Evolutionary conservation across 345 rosid genomes (phyloP).

Genomic region (Salix caprea): DNA sequence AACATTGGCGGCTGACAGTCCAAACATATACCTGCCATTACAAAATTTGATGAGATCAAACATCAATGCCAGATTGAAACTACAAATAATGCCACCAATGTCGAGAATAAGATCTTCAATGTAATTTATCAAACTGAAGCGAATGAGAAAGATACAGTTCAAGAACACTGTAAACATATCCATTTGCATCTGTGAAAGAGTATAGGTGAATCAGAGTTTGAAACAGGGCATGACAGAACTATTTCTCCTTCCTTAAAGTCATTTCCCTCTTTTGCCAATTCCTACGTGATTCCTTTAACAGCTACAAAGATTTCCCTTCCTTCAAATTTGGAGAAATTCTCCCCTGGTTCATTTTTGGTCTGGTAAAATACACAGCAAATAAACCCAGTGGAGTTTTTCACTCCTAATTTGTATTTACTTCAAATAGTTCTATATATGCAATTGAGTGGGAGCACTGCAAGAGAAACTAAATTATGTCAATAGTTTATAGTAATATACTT

Average conservation of each 20-base stretch:
- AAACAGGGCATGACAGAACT: background rate
- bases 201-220: background rate
- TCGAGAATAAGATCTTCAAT: background rate
- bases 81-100: background rate
- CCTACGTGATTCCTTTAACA: background rate
- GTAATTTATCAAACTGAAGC: background rate
- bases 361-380: background rate
- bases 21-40: constrained; percentile 54
- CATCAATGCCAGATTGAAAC: background rate
- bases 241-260: background rate
- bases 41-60: background rate
- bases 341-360: background rate
- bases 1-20: constrained; percentile 51
- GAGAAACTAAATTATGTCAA: background rate
- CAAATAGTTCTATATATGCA: background rate
- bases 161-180: background rate
- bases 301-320: background rate
- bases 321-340: background rate
- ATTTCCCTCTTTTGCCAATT: background rate
- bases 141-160: background rate
- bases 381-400: background rate
- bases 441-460: background rate
- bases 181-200: background rate
- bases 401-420: background rate
- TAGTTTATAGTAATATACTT: constrained; percentile 30